These are phyloP conservation scores for Hypoxylon trugodes DNA, from an alignment of 495 filamentous ascomycete genomes.

Conservation along the genomic window DNA sequence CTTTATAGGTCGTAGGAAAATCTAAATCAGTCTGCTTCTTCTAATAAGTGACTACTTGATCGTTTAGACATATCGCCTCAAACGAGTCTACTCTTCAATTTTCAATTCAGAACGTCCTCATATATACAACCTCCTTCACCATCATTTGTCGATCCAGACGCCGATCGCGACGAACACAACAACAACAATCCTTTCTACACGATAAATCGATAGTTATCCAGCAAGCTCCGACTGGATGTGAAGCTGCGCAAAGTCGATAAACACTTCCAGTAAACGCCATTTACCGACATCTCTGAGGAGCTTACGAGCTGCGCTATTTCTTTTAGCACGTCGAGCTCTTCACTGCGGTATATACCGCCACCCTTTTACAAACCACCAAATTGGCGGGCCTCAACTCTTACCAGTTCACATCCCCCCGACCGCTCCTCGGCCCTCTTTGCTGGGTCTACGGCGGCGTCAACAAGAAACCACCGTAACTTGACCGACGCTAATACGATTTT, in stretches of 20 bases:
- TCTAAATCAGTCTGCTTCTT: constrained; percentile 3
- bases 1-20: neutral
- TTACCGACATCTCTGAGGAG: constrained; percentile 13
- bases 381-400: constrained; percentile 90
- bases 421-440: constrained; percentile 89
- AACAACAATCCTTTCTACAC: neutral
- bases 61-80: neutral
- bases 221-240: no score
- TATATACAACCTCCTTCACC: constrained; percentile 1
- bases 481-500: constrained; percentile 45
- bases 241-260: neutral
- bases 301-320: constrained; percentile 39
- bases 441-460: constrained; percentile 95
- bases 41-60: neutral
- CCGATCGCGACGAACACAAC: constrained; percentile 9
- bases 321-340: constrained; percentile 28
- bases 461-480: constrained; percentile 97
- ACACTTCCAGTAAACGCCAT: constrained; percentile 1
- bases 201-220: no score
- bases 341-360: constrained; percentile 42
- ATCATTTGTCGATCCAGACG: constrained; percentile 17
- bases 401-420: constrained; percentile 84
- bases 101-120: neutral
- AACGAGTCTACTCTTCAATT: neutral
- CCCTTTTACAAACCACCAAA: constrained; percentile 69